phyloP scores from a whole-genome alignment of 2,329 filamentous ascomycete genomes.

The Colletotrichum orchidophilum region DNA sequence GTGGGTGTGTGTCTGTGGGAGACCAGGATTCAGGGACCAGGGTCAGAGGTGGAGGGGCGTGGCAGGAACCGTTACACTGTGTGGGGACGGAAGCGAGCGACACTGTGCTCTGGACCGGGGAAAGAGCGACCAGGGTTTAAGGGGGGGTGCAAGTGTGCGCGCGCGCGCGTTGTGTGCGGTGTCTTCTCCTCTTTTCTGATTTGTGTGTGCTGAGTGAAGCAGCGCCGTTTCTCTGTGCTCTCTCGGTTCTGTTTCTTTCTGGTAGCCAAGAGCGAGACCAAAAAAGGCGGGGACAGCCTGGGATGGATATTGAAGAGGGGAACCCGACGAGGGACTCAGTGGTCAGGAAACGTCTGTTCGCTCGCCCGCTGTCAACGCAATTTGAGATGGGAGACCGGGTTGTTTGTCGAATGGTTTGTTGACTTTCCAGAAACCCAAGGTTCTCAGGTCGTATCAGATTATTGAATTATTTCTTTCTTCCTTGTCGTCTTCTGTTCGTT shows the following conservation, averaged over 20 bases:
- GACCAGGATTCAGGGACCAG: conserved; percentile 25
- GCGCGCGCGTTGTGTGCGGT: neutral
- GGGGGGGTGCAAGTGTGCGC: conserved; percentile 4
- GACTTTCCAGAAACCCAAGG: conserved; percentile 24
- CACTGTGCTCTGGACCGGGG: conserved; percentile 31
- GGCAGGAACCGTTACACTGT: conserved; percentile 27
- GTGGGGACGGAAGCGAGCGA: neutral
- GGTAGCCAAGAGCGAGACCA: conserved; percentile 3
- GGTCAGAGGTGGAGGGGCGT: conserved; percentile 15
- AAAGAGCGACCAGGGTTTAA: conserved; percentile 6
- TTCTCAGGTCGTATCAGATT: conserved; percentile 27
- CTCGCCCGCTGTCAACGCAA: conserved; percentile 26
- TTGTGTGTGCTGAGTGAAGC: conserved; percentile 1
- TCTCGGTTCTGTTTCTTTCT: conserved; percentile 8
- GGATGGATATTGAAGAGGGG: neutral
- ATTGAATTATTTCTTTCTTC: conserved; percentile 31
- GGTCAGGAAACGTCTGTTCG: conserved; percentile 22
- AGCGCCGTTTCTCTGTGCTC: conserved; percentile 13
- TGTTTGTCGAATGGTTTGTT: conserved; percentile 31
- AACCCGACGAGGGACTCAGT: conserved; percentile 7
- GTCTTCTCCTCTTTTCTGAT: conserved; percentile 25
- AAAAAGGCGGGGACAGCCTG: conserved; percentile 22
- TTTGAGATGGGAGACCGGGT: conserved; percentile 31
- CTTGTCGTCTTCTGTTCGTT: conserved; percentile 15
- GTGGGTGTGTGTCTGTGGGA: conserved; percentile 16